phyloP scores from a whole-genome alignment of 225 moss, liverwort and hornwort genomes.

The Bryoerythrophyllum caledonicum region DNA sequence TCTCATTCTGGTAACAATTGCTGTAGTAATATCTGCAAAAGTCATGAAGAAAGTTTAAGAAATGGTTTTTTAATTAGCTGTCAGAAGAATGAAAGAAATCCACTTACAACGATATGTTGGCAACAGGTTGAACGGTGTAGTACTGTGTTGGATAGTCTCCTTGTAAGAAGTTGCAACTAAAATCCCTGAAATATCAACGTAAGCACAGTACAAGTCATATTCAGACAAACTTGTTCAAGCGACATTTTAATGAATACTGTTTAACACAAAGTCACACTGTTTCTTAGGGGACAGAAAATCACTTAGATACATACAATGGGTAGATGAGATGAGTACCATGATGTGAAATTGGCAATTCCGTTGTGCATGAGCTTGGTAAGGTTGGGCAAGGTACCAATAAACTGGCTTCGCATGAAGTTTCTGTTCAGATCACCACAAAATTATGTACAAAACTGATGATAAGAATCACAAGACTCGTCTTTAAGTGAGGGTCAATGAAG shows the following conservation, averaged over 20 bases:
- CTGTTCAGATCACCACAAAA: slow-evolving; percentile 22
- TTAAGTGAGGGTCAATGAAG: neutral
- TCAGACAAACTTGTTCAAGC: neutral
- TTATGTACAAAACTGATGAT: neutral
- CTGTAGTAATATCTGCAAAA: slow-evolving; percentile 42
- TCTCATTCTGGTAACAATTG: slow-evolving; percentile 46
- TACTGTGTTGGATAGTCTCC: slow-evolving; percentile 38
- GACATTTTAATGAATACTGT: neutral
- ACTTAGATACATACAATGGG: neutral
- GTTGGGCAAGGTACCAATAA: slow-evolving; percentile 43
- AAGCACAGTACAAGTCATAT: neutral
- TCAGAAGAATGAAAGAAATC: neutral
- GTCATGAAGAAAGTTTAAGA: neutral
- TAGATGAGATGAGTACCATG: slow-evolving; percentile 29
- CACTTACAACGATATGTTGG: slow-evolving; percentile 45
- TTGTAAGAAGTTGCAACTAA: slow-evolving; percentile 49
- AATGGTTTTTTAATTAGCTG: neutral
- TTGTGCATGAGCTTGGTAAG: slow-evolving; percentile 46
- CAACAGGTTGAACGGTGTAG: slow-evolving; percentile 16
- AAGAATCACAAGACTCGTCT: neutral
- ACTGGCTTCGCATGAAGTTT: slow-evolving; percentile 50
- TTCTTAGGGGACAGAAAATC: neutral
- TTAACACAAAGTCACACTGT: neutral
- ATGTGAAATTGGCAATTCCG: slow-evolving; percentile 43
- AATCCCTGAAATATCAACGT: slow-evolving; percentile 37